Conservation (phyloP, 306 rosid genomes). For the Carpinus fangiana region DNA sequence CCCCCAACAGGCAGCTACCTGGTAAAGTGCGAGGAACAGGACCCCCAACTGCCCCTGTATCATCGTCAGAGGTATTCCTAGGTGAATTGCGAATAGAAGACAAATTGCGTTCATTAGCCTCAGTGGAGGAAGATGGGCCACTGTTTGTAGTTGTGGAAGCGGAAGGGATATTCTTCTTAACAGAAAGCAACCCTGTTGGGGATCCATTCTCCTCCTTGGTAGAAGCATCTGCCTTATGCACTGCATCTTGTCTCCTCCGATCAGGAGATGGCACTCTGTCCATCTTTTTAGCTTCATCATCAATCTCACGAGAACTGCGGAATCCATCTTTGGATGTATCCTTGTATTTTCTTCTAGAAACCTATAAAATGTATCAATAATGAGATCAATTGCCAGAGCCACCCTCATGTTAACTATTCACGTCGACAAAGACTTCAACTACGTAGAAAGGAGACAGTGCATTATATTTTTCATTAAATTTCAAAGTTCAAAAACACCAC, state of each 20-base stretch:
- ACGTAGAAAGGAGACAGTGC: not conserved
- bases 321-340: constrained; percentile 71
- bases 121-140: constrained; percentile 62
- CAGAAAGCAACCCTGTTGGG: constrained; percentile 48
- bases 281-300: constrained; percentile 70
- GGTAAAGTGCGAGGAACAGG: constrained; percentile 90
- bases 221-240: constrained; percentile 48
- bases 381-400: constrained; percentile 18
- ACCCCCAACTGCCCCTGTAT: constrained; percentile 66
- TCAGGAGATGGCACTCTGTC: constrained; percentile 63
- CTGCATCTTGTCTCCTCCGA: constrained; percentile 59
- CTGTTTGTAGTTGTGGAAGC: constrained; percentile 61
- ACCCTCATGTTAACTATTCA: constrained; percentile 11
- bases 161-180: constrained; percentile 46
- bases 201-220: constrained; percentile 60
- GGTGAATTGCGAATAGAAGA: constrained; percentile 65
- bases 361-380: constrained; percentile 43
- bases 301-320: constrained; percentile 62
- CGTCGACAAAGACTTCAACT: constrained; percentile 7
- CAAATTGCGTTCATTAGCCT: constrained; percentile 64
- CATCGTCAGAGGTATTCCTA: constrained; percentile 79
- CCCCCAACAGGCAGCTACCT: constrained; percentile 56
- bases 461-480: not conserved
- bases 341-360: constrained; percentile 71
- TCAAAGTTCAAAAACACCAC: constrained; percentile 5